A percentile compares a stretch with the other conserved stretches of the same genome.
Conservation (phyloP, 192 early-diverging fungal species). For the Rhizoclosmatium globosum region DNA sequence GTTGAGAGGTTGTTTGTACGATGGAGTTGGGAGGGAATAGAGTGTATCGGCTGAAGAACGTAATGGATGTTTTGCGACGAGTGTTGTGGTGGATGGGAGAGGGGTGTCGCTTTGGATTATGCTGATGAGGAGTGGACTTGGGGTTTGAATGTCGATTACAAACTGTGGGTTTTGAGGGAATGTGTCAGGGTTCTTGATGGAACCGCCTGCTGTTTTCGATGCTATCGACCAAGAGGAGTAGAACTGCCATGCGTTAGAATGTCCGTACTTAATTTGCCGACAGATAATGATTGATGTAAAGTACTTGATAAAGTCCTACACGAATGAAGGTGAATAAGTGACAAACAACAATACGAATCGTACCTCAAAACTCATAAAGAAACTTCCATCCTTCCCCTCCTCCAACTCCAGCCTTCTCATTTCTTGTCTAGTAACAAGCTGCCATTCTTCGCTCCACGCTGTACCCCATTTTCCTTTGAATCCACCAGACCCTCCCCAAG, state of each 20-base stretch:
- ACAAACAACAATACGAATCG: neutral
- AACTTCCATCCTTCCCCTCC: conserved; percentile 47
- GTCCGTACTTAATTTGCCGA: conserved; percentile 40
- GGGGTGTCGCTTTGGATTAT: conserved; percentile 53
- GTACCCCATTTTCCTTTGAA: conserved; percentile 50
- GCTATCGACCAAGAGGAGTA: conserved; percentile 49
- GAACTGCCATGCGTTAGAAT: conserved; percentile 46
- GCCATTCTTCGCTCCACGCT: conserved; percentile 52
- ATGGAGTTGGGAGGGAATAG: neutral
- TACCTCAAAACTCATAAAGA: conserved; percentile 60
- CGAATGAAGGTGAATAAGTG: conserved; percentile 9
- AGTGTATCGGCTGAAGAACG: neutral
- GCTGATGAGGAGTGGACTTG: conserved; percentile 41
- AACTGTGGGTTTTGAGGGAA: conserved; percentile 57
- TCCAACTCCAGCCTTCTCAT: conserved; percentile 44
- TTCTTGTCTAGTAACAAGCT: conserved; percentile 39
- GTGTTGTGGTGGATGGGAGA: neutral
- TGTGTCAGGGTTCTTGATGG: conserved; percentile 46
- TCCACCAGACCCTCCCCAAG: conserved; percentile 39
- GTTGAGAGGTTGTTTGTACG: conserved; percentile 8
- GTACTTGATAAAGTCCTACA: conserved; percentile 51
- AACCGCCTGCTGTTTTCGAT: conserved; percentile 49
- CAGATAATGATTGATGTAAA: conserved; percentile 54
- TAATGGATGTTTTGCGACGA: neutral
- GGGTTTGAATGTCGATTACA: conserved; percentile 25